phyloP scores from a whole-genome alignment of 495 filamentous ascomycete genomes.

The Penicillium bovifimosum region DNA sequence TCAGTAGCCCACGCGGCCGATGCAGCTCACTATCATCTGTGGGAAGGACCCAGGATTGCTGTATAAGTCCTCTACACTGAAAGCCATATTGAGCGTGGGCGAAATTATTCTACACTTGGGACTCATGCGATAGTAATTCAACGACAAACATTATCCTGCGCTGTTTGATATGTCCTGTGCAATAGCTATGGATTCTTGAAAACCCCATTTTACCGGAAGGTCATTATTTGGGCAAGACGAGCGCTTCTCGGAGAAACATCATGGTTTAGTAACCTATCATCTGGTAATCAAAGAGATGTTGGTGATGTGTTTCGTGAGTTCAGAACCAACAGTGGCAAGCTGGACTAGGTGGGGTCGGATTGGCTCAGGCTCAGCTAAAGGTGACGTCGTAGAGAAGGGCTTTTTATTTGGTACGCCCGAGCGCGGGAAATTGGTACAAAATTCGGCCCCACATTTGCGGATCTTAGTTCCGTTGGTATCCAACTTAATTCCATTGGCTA shows the following conservation, averaged over 20 bases:
- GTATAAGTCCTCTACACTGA: not conserved
- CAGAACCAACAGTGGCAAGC: not conserved
- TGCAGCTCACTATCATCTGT: not conserved
- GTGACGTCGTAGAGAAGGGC: not conserved
- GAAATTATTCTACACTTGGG: not conserved
- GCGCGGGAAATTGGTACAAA: not conserved
- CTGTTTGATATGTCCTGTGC: not conserved
- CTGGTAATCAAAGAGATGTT: not conserved
- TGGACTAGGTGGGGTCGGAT: not conserved
- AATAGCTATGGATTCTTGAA: not conserved
- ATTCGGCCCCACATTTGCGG: not conserved
- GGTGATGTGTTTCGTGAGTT: not conserved
- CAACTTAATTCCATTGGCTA: not conserved
- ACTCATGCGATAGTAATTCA: not conserved
- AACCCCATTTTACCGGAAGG: too few relatives aligned
- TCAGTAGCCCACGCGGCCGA: not conserved
- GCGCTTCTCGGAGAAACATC: too few relatives aligned
- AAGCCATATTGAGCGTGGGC: not conserved
- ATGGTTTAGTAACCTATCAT: not conserved
- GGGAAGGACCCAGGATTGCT: not conserved
- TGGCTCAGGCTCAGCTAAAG: not conserved
- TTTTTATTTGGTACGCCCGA: not conserved
- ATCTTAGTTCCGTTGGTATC: not conserved
- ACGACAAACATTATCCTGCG: not conserved
- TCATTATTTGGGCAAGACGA: too few relatives aligned